Evolutionary conservation across 2,329 filamentous ascomycete species (phyloP).

Genomic region (Penicillium sp.): DNA sequence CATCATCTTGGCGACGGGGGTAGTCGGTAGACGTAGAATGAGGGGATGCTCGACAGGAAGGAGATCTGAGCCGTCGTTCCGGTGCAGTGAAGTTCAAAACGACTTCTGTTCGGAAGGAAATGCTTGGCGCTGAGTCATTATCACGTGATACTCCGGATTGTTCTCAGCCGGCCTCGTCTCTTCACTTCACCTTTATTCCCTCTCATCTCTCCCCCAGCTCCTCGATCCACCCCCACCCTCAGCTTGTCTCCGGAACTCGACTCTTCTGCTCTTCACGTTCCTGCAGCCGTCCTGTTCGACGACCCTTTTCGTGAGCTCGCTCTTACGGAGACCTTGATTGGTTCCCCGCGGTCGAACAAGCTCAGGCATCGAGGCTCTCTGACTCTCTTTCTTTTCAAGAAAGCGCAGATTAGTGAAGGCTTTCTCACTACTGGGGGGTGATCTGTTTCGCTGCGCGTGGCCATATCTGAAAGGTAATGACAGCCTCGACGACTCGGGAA

Average conservation of each 20-base stretch:
- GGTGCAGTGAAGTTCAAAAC: slow-evolving; percentile 28
- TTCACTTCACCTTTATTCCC: slow-evolving; percentile 12
- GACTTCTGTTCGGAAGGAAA: slow-evolving; percentile 27
- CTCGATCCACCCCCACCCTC: slow-evolving; percentile 22
- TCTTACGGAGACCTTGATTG: slow-evolving; percentile 43
- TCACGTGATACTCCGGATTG: slow-evolving; percentile 16
- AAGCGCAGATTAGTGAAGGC: slow-evolving; percentile 24
- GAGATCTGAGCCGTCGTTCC: slow-evolving; percentile 27
- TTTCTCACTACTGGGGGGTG: slow-evolving; percentile 22
- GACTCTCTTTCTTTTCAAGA: slow-evolving; percentile 14
- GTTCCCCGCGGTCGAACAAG: slow-evolving; percentile 40
- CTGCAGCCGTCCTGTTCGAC: slow-evolving; percentile 32
- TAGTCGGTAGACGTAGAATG: slow-evolving; percentile 24
- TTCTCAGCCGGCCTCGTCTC: slow-evolving; percentile 10
- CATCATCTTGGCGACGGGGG: slow-evolving; percentile 51
- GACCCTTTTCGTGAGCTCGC: slow-evolving; percentile 34
- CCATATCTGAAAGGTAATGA: slow-evolving; percentile 38
- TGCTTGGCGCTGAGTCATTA: slow-evolving; percentile 26
- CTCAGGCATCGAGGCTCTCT: slow-evolving; percentile 30
- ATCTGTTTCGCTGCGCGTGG: slow-evolving; percentile 13
- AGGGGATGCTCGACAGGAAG: slow-evolving; percentile 25
- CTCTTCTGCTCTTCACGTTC: slow-evolving; percentile 20
- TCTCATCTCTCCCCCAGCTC: slow-evolving; percentile 16
- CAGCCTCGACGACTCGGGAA: slow-evolving; percentile 2
- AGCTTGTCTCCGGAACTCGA: slow-evolving; percentile 30